A percentile compares a stretch with the other conserved stretches of the same genome.
These are phyloP conservation scores for Phytopythium oedochilum DNA, from an alignment of 352 stramenopile species.

Conservation along the genomic window DNA sequence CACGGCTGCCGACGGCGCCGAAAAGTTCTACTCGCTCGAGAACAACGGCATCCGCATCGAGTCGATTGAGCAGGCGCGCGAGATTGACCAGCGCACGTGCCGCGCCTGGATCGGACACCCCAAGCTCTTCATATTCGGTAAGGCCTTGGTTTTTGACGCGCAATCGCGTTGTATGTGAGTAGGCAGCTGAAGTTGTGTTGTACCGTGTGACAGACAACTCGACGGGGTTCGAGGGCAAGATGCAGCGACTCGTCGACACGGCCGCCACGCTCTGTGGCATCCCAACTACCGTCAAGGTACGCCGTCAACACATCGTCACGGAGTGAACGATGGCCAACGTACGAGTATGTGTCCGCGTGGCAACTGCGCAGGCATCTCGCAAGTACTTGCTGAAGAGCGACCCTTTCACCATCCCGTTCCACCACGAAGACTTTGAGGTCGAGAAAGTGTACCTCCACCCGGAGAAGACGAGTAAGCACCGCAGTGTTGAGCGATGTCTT, in stretches of 20 bases:
- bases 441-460: slow-evolving; percentile 84
- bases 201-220: slow-evolving; percentile 49
- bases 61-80: slow-evolving; percentile 85
- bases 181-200: slow-evolving; percentile 1
- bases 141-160: background rate
- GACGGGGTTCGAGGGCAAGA: slow-evolving; percentile 82
- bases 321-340: no score
- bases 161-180: background rate
- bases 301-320: no score
- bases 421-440: slow-evolving; percentile 85
- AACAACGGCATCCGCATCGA: slow-evolving; percentile 97
- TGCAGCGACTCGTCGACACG: slow-evolving; percentile 84
- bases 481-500: background rate
- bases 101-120: slow-evolving; percentile 80
- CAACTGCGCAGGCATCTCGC: slow-evolving; percentile 30
- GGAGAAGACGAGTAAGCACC: slow-evolving; percentile 40
- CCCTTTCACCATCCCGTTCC: slow-evolving; percentile 57
- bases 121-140: slow-evolving; percentile 83
- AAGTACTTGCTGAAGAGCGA: slow-evolving; percentile 66
- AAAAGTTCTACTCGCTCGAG: slow-evolving; percentile 95
- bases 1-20: slow-evolving; percentile 91
- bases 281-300: slow-evolving; percentile 63
- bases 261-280: slow-evolving; percentile 67
- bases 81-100: slow-evolving; percentile 82
- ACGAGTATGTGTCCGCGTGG: background rate